Evolutionary conservation across 208 protist genomes (phyloP).

Genomic region (Acanthamoeba healyi): DNA sequence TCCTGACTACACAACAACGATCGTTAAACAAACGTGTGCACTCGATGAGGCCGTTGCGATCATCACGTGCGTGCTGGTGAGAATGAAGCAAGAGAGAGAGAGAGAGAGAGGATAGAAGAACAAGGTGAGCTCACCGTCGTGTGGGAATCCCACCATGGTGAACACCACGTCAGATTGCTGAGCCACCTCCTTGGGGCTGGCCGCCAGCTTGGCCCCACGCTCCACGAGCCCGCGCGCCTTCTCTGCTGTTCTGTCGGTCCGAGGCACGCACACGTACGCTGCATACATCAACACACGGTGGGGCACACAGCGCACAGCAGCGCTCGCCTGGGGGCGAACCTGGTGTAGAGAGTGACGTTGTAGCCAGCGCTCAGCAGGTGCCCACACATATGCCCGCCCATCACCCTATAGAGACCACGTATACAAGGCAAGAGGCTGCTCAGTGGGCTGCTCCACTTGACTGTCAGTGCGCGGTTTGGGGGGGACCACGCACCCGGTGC

Average conservation of each 20-base stretch:
- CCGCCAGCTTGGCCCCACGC: slow-evolving; percentile 89
- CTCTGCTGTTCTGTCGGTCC: slow-evolving; percentile 87
- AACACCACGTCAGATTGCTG: slow-evolving; percentile 93
- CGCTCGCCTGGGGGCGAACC: too few relatives aligned
- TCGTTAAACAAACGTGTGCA: not conserved
- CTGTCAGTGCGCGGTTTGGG: too few relatives aligned
- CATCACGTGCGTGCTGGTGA: too few relatives aligned
- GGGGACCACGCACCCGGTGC: not conserved
- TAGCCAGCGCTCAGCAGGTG: slow-evolving; percentile 95
- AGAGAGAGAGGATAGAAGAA: slow-evolving; percentile 79
- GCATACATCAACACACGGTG: not conserved
- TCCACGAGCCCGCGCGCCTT: slow-evolving; percentile 92
- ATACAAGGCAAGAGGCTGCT: not conserved
- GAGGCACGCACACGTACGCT: not conserved
- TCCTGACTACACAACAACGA: slow-evolving; percentile 31
- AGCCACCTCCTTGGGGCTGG: slow-evolving; percentile 92
- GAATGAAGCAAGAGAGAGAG: too few relatives aligned
- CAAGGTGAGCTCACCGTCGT: slow-evolving; percentile 90
- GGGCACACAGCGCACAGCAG: too few relatives aligned
- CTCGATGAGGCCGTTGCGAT: too few relatives aligned
- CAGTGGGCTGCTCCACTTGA: too few relatives aligned
- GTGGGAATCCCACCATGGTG: slow-evolving; percentile 95
- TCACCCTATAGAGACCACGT: slow-evolving; percentile 75
- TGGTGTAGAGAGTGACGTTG: slow-evolving; percentile 92
- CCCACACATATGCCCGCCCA: slow-evolving; percentile 94